Percentiles rank a stretch among this genome's conserved stretches.
These are phyloP conservation scores for Mucor velutinosus DNA, from an alignment of 371 early-diverging fungal species.

Conservation along the genomic window DNA sequence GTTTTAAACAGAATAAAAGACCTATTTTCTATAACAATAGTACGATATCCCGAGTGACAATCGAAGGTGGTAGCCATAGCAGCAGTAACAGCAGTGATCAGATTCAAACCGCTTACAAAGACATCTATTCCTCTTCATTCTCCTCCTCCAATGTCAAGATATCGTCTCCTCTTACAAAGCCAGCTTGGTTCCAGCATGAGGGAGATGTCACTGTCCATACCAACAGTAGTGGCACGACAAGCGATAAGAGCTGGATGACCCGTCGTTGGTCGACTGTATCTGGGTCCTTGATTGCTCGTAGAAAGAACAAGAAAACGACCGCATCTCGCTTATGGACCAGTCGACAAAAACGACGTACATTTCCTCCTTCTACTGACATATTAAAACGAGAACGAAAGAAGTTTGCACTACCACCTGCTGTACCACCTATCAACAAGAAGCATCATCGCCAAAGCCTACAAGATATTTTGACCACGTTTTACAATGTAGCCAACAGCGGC, in stretches of 20 bases:
- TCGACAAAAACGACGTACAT: constrained; percentile 23
- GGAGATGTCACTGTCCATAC: not conserved
- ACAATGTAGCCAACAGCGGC: not conserved
- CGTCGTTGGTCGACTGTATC: constrained; percentile 26
- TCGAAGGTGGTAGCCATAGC: not conserved
- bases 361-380: constrained; percentile 14
- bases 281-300: not conserved
- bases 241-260: constrained; percentile 12
- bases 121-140: constrained; percentile 2
- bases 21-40: not conserved
- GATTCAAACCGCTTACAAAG: not conserved
- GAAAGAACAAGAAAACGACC: constrained; percentile 1
- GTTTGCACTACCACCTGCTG: not conserved
- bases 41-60: not conserved
- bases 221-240: not conserved
- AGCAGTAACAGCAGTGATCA: not conserved
- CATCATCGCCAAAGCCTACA: constrained; percentile 7
- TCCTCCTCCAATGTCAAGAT: constrained; percentile 10
- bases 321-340: constrained; percentile 11
- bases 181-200: not conserved
- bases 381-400: constrained; percentile 4
- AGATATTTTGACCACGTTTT: constrained; percentile 10
- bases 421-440: not conserved
- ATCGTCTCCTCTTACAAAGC: constrained; percentile 7
- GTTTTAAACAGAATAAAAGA: constrained; percentile 6